phyloP scores from a whole-genome alignment of 2,329 filamentous ascomycete genomes.

The Metarhizium album region DNA sequence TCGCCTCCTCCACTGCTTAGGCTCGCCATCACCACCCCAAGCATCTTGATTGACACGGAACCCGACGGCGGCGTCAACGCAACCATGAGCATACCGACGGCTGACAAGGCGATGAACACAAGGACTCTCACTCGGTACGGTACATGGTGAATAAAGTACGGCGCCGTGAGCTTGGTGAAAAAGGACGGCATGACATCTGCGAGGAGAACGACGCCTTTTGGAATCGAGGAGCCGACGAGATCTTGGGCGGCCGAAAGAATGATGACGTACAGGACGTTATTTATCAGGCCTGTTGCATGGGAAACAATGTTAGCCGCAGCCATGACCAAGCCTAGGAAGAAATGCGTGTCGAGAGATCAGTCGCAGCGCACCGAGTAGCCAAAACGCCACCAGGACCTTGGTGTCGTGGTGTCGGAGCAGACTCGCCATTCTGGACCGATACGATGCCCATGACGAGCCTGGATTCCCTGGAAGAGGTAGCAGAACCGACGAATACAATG shows the following conservation, averaged over 20 bases:
- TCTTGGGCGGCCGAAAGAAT: constrained; percentile 93
- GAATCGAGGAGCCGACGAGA: constrained; percentile 80
- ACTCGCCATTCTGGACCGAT: constrained; percentile 51
- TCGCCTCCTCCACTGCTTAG: constrained; percentile 81
- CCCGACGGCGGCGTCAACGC: constrained; percentile 60
- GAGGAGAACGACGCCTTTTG: constrained; percentile 86
- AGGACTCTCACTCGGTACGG: constrained; percentile 69
- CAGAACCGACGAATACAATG: constrained; percentile 33
- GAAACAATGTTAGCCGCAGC: neutral
- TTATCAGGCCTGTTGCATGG: constrained; percentile 45
- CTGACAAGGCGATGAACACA: constrained; percentile 63
- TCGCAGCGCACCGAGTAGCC: constrained; percentile 67
- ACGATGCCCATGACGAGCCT: constrained; percentile 62
- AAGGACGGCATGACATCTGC: constrained; percentile 89
- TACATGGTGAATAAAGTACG: constrained; percentile 85
- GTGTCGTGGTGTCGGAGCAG: constrained; percentile 58
- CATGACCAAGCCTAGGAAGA: neutral
- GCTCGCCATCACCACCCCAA: constrained; percentile 75
- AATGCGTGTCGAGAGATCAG: neutral
- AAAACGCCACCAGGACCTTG: constrained; percentile 71
- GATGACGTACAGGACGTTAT: constrained; percentile 96
- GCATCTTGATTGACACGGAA: constrained; percentile 64
- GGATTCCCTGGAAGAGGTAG: constrained; percentile 48
- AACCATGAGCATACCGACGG: constrained; percentile 80
- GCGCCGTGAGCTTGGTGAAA: constrained; percentile 74